Conservation (phyloP, 2,329 filamentous ascomycete species). For the Clarireedia hainanense region DNA sequence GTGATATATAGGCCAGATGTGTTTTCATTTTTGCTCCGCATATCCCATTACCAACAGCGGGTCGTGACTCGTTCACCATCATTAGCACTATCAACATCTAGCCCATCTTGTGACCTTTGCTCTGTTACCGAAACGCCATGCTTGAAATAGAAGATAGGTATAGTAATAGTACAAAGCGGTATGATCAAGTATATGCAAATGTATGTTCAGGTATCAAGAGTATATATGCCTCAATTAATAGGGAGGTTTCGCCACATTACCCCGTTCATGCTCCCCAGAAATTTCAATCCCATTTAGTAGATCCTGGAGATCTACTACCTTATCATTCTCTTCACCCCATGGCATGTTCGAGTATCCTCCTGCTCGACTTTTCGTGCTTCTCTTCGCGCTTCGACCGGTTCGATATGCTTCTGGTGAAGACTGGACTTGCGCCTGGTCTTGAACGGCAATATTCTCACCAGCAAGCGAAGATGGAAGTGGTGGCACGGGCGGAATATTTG, state of each 20-base stretch:
- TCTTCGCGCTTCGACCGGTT: constrained; percentile 9
- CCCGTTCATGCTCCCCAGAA: constrained; percentile 15
- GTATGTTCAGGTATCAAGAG: neutral
- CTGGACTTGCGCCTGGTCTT: constrained; percentile 20
- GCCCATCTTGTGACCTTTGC: neutral
- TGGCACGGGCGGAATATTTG: constrained; percentile 26
- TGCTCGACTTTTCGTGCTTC: constrained; percentile 14
- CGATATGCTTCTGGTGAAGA: constrained; percentile 15
- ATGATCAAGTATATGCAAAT: constrained; percentile 4
- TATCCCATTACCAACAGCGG: too few relatives aligned
- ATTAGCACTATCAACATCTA: neutral
- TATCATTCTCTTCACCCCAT: constrained; percentile 20
- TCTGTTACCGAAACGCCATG: constrained; percentile 1
- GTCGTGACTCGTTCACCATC: neutral
- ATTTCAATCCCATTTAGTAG: constrained; percentile 27
- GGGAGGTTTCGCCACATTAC: constrained; percentile 24
- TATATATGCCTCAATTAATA: constrained; percentile 18
- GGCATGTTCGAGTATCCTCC: constrained; percentile 14
- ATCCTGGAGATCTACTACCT: constrained; percentile 23
- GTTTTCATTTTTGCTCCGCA: too few relatives aligned
- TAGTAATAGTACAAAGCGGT: constrained; percentile 3
- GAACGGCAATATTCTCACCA: constrained; percentile 15
- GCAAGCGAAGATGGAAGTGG: constrained; percentile 23
- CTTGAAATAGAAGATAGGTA: neutral
- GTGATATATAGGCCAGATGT: too few relatives aligned